A percentile compares a stretch with the other conserved stretches of the same genome.
Conservation (phyloP, 2,329 filamentous ascomycete genomes). For the Paracorniculantispora psalliotae region DNA sequence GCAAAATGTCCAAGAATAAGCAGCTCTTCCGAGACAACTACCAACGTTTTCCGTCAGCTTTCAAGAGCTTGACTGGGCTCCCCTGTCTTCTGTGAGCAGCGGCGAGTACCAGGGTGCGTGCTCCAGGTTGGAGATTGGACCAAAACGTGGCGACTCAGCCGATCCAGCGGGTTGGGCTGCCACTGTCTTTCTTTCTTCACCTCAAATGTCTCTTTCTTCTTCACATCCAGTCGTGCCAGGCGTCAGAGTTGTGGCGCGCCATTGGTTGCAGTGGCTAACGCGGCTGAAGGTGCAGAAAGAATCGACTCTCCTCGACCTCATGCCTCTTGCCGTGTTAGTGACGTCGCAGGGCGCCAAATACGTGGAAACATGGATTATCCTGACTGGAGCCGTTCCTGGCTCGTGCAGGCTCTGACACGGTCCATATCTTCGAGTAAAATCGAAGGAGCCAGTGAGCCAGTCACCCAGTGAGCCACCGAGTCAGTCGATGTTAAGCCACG, state of each 20-base stretch:
- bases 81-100: slow-evolving; percentile 1
- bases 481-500: slow-evolving; percentile 8
- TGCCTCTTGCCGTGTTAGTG: not conserved
- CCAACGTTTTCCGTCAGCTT: not conserved
- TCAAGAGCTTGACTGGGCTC: not conserved
- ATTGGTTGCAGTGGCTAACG: not conserved
- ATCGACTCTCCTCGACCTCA: too few relatives aligned
- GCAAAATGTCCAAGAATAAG: not conserved
- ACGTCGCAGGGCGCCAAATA: not conserved
- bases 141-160: slow-evolving; percentile 5
- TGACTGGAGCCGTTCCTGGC: not conserved
- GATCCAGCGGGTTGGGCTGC: not conserved
- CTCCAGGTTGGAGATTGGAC: slow-evolving; percentile 4
- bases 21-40: not conserved
- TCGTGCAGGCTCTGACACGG: not conserved
- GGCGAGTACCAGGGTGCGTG: not conserved
- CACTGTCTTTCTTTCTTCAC: not conserved
- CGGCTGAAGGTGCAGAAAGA: not conserved
- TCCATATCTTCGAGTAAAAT: not conserved
- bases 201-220: not conserved
- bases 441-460: not conserved
- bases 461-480: not conserved
- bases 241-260: not conserved
- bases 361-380: not conserved
- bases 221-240: not conserved